These are phyloP conservation scores for Botrytis squamosa DNA, from an alignment of 2,329 filamentous ascomycete species.

Conservation along the genomic window DNA sequence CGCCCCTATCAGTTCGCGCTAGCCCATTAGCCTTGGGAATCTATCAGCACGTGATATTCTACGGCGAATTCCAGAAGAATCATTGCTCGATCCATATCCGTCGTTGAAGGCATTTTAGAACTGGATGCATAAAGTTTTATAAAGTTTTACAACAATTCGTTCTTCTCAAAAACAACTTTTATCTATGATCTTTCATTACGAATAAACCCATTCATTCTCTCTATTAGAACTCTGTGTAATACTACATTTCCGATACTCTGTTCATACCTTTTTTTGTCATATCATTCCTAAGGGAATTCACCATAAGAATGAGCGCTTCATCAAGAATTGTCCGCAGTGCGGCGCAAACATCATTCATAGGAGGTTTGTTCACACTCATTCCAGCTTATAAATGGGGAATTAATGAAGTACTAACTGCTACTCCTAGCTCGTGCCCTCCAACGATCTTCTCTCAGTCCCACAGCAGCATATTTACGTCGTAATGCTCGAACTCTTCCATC, in stretches of 20 bases:
- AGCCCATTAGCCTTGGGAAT: neutral
- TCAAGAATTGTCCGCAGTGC: slow-evolving; percentile 41
- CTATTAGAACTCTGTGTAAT: neutral
- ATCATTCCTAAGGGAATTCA: slow-evolving; percentile 5
- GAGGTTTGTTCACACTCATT: slow-evolving; percentile 34
- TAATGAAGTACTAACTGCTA: neutral
- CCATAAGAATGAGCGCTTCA: slow-evolving; percentile 38
- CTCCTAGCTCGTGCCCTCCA: slow-evolving; percentile 37
- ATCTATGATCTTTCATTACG: neutral
- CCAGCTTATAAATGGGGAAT: neutral
- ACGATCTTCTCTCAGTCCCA: slow-evolving; percentile 32
- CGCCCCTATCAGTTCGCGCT: neutral
- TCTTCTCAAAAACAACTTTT: neutral
- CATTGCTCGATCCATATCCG: slow-evolving; percentile 8
- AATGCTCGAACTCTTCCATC: slow-evolving; percentile 38
- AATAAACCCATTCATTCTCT: neutral
- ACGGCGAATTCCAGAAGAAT: slow-evolving; percentile 9
- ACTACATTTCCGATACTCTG: neutral
- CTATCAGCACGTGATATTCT: slow-evolving; percentile 12
- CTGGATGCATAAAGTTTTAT: neutral
- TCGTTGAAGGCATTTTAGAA: slow-evolving; percentile 5
- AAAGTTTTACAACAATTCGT: slow-evolving; percentile 10
- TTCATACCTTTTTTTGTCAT: slow-evolving; percentile 12
- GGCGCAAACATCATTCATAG: slow-evolving; percentile 37
- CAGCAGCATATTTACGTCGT: slow-evolving; percentile 37